Conservation (phyloP, 441 rosid species). For the Gossypium davidsonii region DNA sequence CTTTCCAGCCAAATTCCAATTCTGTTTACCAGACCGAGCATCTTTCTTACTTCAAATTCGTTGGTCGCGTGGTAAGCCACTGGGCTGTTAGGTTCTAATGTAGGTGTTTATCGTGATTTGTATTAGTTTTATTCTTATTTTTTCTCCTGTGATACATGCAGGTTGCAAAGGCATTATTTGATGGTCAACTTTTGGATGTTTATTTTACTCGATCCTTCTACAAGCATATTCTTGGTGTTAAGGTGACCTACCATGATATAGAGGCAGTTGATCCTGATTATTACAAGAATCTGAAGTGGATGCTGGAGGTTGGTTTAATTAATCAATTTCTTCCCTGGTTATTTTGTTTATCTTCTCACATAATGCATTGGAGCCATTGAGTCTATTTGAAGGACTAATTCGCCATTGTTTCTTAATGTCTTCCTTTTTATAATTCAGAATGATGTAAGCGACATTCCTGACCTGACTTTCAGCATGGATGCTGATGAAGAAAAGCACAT, state of each 20-base stretch:
- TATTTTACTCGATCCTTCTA: conserved; percentile 96
- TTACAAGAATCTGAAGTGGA: conserved; percentile 96
- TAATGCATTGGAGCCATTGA: not conserved
- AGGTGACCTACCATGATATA: conserved; percentile 98
- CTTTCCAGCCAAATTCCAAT: conserved; percentile 98
- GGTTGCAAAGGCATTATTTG: conserved; percentile 97
- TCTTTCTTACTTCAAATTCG: conserved; percentile 94
- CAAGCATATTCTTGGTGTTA: conserved; percentile 91
- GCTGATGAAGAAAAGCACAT: conserved; percentile 98
- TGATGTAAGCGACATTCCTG: conserved; percentile 78
- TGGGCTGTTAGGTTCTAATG: conserved; percentile 10
- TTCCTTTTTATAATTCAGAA: conserved; percentile 43
- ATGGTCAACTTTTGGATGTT: conserved; percentile 98
- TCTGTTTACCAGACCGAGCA: conserved; percentile 97
- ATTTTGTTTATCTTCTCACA: not conserved
- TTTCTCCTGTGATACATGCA: conserved; percentile 29
- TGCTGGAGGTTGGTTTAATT: conserved; percentile 73
- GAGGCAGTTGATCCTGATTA: conserved; percentile 99
- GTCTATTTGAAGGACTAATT: not conserved
- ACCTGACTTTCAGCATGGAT: conserved; percentile 97
- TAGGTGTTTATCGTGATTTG: not conserved
- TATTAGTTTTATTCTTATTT: not conserved
- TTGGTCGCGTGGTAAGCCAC: conserved; percentile 83
- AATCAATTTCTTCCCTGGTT: not conserved
- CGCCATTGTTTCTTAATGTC: not conserved